phyloP scores from a whole-genome alignment of 129 eudicot genomes.

The Centrapalus pauciflorus region DNA sequence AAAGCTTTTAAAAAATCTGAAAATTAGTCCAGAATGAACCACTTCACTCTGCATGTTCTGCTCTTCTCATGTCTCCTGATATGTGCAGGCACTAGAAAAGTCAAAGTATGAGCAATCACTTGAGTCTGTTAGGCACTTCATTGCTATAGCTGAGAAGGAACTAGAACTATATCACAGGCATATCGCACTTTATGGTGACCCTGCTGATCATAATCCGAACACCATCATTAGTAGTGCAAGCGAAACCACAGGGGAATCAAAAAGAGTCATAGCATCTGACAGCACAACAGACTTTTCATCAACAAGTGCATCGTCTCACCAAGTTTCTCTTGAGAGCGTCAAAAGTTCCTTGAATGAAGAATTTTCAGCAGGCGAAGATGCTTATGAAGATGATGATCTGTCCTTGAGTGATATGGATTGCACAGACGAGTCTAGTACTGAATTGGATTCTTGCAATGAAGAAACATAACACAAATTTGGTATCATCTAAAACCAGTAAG shows the following conservation, averaged over 20 bases:
- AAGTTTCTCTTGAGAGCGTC: too few relatives aligned
- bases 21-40: neutral
- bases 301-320: too few relatives aligned
- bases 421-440: constrained; percentile 27
- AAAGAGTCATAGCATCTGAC: neutral
- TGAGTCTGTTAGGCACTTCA: constrained; percentile 79
- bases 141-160: constrained; percentile 79
- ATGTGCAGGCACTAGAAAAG: constrained; percentile 79
- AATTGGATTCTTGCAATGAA: constrained; percentile 27
- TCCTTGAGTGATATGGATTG: constrained; percentile 22
- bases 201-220: constrained; percentile 36
- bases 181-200: constrained; percentile 67
- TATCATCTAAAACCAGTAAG: neutral
- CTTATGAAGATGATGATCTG: constrained; percentile 14
- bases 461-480: constrained; percentile 8
- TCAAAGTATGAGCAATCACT: constrained; percentile 94
- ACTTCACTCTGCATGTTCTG: neutral
- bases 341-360: constrained; percentile 4
- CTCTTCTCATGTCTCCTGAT: neutral
- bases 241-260: constrained; percentile 3
- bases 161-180: constrained; percentile 80
- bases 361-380: constrained; percentile 12
- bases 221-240: constrained; percentile 27
- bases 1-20: neutral
- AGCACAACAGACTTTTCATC: too few relatives aligned